A percentile compares a stretch with the other conserved stretches of the same genome.
Evolutionary conservation across 129 eudicot genomes (phyloP).

Genomic region (Daucus carota): DH1_v3.0 NC_030387.2:6323001-6323500

Average conservation of each 20-base stretch:
- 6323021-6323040: background rate
- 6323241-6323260: no score
- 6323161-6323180: background rate
- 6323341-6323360: background rate
- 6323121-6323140: conserved; percentile 65
- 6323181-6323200: no score
- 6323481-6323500: conserved; percentile 4
- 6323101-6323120: conserved; percentile 72
- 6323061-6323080: conserved; percentile 69
- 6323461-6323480: background rate
- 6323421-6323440: no score
- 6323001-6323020: conserved; percentile 3
- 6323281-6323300: background rate
- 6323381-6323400: no score
- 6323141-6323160: conserved; percentile 44
- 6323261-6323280: no score
- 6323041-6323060: conserved; percentile 74
- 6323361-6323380: no score
- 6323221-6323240: no score
- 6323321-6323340: conserved; percentile 5
- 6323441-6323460: no score
- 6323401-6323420: no score
- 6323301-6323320: no score
- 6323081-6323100: conserved; percentile 72
- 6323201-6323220: no score